Base-by-base conservation (phyloP, 768 basidiomycete genomes). In the Saitozyma podzolica region DNA sequence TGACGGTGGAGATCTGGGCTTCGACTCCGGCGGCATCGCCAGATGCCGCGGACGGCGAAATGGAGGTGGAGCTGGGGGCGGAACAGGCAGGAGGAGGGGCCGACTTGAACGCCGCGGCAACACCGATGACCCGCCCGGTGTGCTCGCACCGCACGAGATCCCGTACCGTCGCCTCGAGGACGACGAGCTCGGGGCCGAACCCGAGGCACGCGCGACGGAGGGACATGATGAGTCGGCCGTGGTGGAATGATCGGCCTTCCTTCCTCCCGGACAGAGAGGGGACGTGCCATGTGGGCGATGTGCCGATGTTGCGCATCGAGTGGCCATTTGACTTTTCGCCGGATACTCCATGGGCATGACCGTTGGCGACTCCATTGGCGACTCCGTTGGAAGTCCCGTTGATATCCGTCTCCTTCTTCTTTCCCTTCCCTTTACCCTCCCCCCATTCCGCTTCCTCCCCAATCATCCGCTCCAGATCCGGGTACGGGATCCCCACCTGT, bases 401-500 rank as follows among this genome's bases (percentile, higher is more conserved):
- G 54, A 47, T 39, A 20, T 20, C 50, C 20, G 10, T 4, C 51
- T 50, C 19, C 29, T 16, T 60, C 50, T 39, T 39, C 68, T 65
- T 1, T 63, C 64, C 50, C 63, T 61, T 9, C 56, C 59, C 39
- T 49, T n/a, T n/a, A 40, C 50, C n/a, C 55, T 59, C 59, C 20
- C 16, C 9, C 39, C 37, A 50, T 14, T 50, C 39, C 53, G 64
- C 52, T 48, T 51, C 52, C 40, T 13, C 51, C 62, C 52, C 14
- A 10, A 42, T 55, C 62, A 59, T 58, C 11, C 56, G 17, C 53
- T 74, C 70, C 43, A 77, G 43, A 4, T 60, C 82, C 0, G 93
- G 92, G 76, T 98, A 98, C 0, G 93, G 93, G 59, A 96, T 94
- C 58, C 88, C 88, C 20, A 97, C 93, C 47, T 83, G 85, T 83